Percentiles rank a stretch among this genome's conserved stretches.
Evolutionary conservation across 208 protist genomes (phyloP).

Genomic region (Angomonas deanei): DNA sequence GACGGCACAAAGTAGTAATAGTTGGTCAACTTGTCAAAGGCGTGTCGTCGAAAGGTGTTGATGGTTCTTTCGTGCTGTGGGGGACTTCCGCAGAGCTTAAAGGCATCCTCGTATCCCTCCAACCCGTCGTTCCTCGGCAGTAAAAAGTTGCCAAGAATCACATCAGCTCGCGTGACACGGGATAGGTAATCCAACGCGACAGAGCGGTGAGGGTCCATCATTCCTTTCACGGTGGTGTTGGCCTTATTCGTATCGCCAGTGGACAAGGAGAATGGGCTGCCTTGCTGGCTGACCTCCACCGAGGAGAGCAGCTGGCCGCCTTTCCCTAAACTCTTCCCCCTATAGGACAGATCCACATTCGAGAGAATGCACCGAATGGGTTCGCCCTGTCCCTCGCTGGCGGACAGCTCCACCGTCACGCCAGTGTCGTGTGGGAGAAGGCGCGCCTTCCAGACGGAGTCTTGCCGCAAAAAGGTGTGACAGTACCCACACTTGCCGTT

Average conservation of each 20-base stretch:
- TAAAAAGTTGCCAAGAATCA: slow-evolving; percentile 65
- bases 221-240: slow-evolving; percentile 1
- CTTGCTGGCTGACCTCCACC: slow-evolving; percentile 51
- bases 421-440: slow-evolving; percentile 34
- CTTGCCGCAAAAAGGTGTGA: slow-evolving; percentile 48
- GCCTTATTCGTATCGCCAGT: background rate
- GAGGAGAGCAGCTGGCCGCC: slow-evolving; percentile 23
- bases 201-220: slow-evolving; percentile 57
- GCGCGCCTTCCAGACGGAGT: slow-evolving; percentile 34
- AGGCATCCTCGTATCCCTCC: slow-evolving; percentile 59
- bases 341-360: slow-evolving; percentile 71
- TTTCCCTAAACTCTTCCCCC: slow-evolving; percentile 65
- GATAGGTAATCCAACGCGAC: slow-evolving; percentile 51
- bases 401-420: slow-evolving; percentile 49
- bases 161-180: slow-evolving; percentile 44
- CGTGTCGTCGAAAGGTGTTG: slow-evolving; percentile 56
- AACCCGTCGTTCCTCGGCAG: slow-evolving; percentile 39
- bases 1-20: slow-evolving; percentile 68
- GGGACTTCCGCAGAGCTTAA: slow-evolving; percentile 55
- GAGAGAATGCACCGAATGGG: slow-evolving; percentile 16
- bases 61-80: slow-evolving; percentile 59
- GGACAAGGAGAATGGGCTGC: slow-evolving; percentile 48
- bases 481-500: slow-evolving; percentile 71
- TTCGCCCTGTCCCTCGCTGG: background rate
- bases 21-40: slow-evolving; percentile 47